A percentile compares a stretch with the other conserved stretches of the same genome.
These are phyloP conservation scores for Endogone sp. DNA, from an alignment of 192 early-diverging fungal species.

Conservation along the genomic window DNA sequence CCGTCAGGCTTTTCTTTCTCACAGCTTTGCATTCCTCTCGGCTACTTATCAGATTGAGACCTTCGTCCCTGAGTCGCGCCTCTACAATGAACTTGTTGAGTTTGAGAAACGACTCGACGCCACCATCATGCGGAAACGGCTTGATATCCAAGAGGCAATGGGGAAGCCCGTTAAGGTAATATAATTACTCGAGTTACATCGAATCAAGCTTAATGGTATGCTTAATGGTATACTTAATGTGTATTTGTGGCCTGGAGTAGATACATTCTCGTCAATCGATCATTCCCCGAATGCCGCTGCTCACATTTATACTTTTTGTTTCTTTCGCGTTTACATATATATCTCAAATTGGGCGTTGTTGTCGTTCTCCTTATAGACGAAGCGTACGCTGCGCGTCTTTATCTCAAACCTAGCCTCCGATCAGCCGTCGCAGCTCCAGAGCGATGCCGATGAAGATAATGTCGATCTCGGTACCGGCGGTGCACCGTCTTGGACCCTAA, in stretches of 20 bases:
- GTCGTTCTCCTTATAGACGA: conserved; percentile 31
- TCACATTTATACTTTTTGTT: too few species aligned
- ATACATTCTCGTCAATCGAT: background rate
- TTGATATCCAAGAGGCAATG: conserved; percentile 85
- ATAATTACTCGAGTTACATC: background rate
- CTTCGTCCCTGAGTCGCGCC: conserved; percentile 87
- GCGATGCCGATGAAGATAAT: conserved; percentile 35
- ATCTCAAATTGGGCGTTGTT: background rate
- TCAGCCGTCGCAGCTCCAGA: conserved; percentile 50
- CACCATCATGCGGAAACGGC: conserved; percentile 84
- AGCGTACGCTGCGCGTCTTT: conserved; percentile 86
- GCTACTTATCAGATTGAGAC: conserved; percentile 70
- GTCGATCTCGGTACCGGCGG: conserved; percentile 41
- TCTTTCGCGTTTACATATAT: background rate
- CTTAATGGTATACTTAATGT: too few species aligned
- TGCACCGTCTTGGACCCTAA: conserved; percentile 87
- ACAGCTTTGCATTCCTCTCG: too few species aligned
- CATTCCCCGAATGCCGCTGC: background rate
- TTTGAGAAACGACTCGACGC: conserved; percentile 87
- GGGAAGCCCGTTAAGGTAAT: conserved; percentile 67
- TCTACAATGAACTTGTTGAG: conserved; percentile 82
- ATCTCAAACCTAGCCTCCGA: conserved; percentile 84
- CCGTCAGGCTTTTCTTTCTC: too few species aligned
- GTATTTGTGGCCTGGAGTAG: background rate
- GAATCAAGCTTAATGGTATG: conserved; percentile 1